Evolutionary conservation across 2,329 filamentous ascomycete species (phyloP).

Genomic region (Nemania abortiva): DNA sequence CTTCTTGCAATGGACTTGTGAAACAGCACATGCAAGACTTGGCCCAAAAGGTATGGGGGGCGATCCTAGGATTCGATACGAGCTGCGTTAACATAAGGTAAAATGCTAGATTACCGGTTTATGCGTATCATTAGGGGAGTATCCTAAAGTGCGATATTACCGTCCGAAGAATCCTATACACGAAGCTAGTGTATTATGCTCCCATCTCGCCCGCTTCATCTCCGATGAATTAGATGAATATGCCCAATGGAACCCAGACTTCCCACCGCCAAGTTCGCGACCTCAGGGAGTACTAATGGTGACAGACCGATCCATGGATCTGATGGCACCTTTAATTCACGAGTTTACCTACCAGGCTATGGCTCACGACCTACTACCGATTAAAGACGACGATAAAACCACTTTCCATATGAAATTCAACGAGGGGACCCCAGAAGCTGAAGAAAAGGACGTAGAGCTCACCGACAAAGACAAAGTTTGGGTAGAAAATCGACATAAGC

Average conservation of each 20-base stretch:
- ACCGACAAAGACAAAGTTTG: slow-evolving; percentile 92
- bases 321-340: slow-evolving; percentile 87
- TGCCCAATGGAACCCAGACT: slow-evolving; percentile 84
- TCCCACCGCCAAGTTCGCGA: slow-evolving; percentile 81
- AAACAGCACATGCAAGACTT: slow-evolving; percentile 84
- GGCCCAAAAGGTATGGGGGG: slow-evolving; percentile 79
- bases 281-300: slow-evolving; percentile 88
- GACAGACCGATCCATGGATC: slow-evolving; percentile 92
- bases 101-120: slow-evolving; percentile 79
- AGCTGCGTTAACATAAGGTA: slow-evolving; percentile 32
- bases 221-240: slow-evolving; percentile 93
- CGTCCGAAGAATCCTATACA: slow-evolving; percentile 79
- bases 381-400: slow-evolving; percentile 89
- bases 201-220: slow-evolving; percentile 89
- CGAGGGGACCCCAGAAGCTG: slow-evolving; percentile 74
- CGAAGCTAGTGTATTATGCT: slow-evolving; percentile 88
- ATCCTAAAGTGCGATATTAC: slow-evolving; percentile 93
- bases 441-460: slow-evolving; percentile 92
- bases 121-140: slow-evolving; percentile 93
- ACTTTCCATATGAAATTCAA: slow-evolving; percentile 86
- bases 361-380: slow-evolving; percentile 91
- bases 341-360: slow-evolving; percentile 99
- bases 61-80: not conserved
- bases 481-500: slow-evolving; percentile 92
- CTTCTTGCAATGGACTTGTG: slow-evolving; percentile 86